phyloP scores from a whole-genome alignment of 108 stramenopile genomes.

The Nannochloropsis salina region DNA sequence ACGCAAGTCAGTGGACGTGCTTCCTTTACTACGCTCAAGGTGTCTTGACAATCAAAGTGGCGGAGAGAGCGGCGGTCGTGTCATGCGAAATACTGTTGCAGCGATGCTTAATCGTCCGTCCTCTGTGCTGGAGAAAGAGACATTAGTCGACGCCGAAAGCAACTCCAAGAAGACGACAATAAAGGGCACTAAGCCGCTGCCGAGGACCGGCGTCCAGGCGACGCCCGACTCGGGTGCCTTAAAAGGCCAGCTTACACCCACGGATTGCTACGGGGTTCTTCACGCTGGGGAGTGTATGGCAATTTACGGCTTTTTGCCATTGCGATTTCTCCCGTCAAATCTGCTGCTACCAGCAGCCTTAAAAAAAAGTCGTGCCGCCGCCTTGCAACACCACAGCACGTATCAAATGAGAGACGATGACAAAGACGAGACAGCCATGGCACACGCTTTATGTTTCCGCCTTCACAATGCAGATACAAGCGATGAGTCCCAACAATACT shows the following conservation, averaged over 20 bases:
- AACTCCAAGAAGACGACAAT: background rate
- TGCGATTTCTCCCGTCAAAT: background rate
- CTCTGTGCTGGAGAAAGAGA: background rate
- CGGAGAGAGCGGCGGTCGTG: background rate
- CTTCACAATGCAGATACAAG: background rate
- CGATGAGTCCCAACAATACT: background rate
- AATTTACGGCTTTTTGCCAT: background rate
- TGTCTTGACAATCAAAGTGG: background rate
- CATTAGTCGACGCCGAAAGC: background rate
- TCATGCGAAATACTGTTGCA: background rate
- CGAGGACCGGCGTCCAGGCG: background rate
- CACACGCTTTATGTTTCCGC: slow-evolving; percentile 19
- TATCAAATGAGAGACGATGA: background rate
- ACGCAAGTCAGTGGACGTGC: background rate
- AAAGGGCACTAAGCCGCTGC: background rate
- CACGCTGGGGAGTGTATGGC: slow-evolving; percentile 16
- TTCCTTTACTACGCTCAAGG: background rate
- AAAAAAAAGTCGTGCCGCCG: background rate
- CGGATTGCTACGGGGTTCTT: background rate
- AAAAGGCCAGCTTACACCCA: background rate
- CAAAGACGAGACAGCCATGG: background rate
- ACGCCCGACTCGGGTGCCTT: background rate
- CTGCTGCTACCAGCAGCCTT: background rate
- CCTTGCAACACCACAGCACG: background rate
- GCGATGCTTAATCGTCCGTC: background rate